These are phyloP conservation scores for Dactylonectria estremocensis DNA, from an alignment of 2,329 filamentous ascomycete species.

Conservation along the genomic window DNA sequence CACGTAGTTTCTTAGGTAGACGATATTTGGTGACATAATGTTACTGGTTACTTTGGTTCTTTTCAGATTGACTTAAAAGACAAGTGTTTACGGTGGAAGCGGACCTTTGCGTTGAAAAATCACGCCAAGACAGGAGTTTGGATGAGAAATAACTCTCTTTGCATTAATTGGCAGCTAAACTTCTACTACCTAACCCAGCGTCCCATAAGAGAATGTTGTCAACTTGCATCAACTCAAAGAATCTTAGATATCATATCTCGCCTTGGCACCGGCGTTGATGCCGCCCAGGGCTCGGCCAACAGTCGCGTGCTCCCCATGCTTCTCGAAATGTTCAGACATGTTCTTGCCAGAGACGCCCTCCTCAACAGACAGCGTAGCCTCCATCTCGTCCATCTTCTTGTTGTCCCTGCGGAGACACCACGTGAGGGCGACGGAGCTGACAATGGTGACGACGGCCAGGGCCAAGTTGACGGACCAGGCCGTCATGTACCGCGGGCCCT, in stretches of 20 bases:
- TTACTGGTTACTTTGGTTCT: background rate
- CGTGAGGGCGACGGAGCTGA: constrained; percentile 40
- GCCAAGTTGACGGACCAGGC: constrained; percentile 36
- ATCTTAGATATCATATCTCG: constrained; percentile 32
- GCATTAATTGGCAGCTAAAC: background rate
- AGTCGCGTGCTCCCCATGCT: constrained; percentile 29
- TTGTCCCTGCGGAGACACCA: constrained; percentile 37
- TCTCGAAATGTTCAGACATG: constrained; percentile 33
- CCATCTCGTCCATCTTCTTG: constrained; percentile 33
- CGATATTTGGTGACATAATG: background rate
- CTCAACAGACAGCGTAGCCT: constrained; percentile 27
- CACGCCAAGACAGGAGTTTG: background rate
- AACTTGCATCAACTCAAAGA: background rate
- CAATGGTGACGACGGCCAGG: constrained; percentile 41
- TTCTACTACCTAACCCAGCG: background rate
- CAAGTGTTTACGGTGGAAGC: background rate
- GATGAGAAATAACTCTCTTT: background rate
- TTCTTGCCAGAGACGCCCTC: constrained; percentile 32
- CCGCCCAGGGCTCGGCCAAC: constrained; percentile 18
- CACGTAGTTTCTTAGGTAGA: no score
- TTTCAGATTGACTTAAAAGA: background rate
- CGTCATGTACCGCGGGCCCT: constrained; percentile 30
- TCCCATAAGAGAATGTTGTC: background rate
- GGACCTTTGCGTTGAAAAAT: background rate
- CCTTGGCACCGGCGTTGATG: constrained; percentile 23